Conservation (phyloP, 805 yeast species). For the Pichia cabralensis region DNA sequence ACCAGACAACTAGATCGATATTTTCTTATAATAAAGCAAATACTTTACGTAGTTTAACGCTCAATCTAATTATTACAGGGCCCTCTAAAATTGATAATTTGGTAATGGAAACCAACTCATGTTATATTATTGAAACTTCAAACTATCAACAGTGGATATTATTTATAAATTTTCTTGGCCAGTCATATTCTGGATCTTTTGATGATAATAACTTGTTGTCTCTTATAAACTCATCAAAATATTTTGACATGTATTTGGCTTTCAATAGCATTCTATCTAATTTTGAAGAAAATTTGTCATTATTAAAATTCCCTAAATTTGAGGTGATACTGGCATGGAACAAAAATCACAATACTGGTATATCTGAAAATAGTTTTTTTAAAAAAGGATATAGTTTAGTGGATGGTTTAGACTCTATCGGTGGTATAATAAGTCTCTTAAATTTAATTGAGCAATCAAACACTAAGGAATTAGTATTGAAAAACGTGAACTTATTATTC, state of each 20-base stretch:
- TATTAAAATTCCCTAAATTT: too few species aligned
- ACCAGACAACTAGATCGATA: background rate
- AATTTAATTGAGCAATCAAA: constrained; percentile 36
- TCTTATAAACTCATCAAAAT: constrained; percentile 19
- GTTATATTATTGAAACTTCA: constrained; percentile 27
- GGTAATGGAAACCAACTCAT: too few species aligned
- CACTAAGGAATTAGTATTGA: constrained; percentile 25
- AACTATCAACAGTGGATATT: constrained; percentile 43
- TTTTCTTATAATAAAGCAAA: background rate
- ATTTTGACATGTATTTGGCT: background rate
- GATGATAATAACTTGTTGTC: constrained; percentile 30
- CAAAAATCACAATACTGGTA: background rate
- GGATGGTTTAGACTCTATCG: constrained; percentile 30
- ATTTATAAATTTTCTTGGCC: constrained; percentile 37
- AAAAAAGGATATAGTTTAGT: constrained; percentile 13
- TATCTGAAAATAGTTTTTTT: background rate
- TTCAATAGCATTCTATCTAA: background rate
- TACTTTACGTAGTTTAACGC: too few species aligned
- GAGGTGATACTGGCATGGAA: too few species aligned
- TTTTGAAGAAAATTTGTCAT: too few species aligned
- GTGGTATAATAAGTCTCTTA: constrained; percentile 41
- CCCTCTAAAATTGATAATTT: too few species aligned
- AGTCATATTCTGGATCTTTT: constrained; percentile 38
- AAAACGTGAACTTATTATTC: constrained; percentile 33
- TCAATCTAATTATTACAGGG: too few species aligned